phyloP scores from a whole-genome alignment of 2,329 filamentous ascomycete species.

The Penicillium sp. region DNA sequence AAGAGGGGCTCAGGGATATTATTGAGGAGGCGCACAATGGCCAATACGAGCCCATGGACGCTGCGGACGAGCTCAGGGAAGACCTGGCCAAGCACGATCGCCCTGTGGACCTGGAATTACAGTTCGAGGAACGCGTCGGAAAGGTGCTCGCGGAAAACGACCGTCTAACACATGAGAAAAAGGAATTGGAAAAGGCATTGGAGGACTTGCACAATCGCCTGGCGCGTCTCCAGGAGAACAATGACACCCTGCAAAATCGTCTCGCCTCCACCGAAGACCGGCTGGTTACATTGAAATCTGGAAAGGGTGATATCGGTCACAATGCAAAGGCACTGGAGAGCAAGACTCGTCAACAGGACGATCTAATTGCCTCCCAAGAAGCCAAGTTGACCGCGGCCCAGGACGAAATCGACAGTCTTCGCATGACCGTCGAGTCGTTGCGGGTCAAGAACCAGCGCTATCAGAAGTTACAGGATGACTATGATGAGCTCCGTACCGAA shows the following conservation, averaged over 20 bases:
- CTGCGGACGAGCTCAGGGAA: constrained; percentile 32
- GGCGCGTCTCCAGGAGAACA: constrained; percentile 48
- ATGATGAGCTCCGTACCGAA: constrained; percentile 43
- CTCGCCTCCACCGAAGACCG: constrained; percentile 42
- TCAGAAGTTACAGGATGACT: constrained; percentile 43
- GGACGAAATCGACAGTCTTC: constrained; percentile 38
- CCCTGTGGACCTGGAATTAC: constrained; percentile 38
- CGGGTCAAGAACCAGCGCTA: constrained; percentile 40
- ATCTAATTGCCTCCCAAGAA: constrained; percentile 63
- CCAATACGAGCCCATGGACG: constrained; percentile 31
- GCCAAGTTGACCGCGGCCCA: constrained; percentile 51
- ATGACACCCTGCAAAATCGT: constrained; percentile 39
- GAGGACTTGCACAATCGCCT: constrained; percentile 52
- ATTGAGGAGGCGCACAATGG: constrained; percentile 41
- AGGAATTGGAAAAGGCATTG: constrained; percentile 40
- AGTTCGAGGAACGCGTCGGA: constrained; percentile 42
- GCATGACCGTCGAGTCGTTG: constrained; percentile 39
- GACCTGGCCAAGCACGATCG: constrained; percentile 28
- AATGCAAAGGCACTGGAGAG: constrained; percentile 36
- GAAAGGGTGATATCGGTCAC: constrained; percentile 42
- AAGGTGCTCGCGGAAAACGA: constrained; percentile 51
- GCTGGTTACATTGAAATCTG: constrained; percentile 46
- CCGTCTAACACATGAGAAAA: constrained; percentile 46
- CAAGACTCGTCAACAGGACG: constrained; percentile 56
- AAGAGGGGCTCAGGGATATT: constrained; percentile 41